Evolutionary conservation across 2,329 filamentous ascomycete genomes (phyloP).

Genomic region (Cephalotrichum gorgonifer): DNA sequence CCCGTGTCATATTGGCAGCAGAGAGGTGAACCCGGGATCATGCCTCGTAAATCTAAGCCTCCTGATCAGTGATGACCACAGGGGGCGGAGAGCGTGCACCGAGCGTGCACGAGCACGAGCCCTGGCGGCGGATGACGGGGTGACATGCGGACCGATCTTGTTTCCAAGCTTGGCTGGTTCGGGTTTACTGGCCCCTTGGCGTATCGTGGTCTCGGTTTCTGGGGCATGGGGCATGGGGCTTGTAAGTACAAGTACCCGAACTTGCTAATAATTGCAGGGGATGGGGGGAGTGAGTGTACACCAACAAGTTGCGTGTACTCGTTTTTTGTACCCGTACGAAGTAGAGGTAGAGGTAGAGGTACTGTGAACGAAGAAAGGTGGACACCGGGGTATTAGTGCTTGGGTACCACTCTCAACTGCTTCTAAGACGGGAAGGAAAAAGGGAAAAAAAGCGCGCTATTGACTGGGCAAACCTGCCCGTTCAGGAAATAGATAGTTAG

Average conservation of each 20-base stretch:
- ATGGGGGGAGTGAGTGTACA: background rate
- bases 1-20: conserved; percentile 3
- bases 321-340: too few relatives aligned
- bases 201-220: background rate
- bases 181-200: background rate
- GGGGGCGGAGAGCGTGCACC: background rate
- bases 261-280: too few relatives aligned
- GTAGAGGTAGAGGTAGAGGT: too few relatives aligned
- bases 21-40: background rate
- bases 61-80: background rate
- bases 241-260: too few relatives aligned
- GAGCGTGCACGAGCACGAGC: conserved; percentile 2
- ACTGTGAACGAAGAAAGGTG: too few relatives aligned
- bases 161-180: background rate
- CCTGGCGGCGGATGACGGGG: background rate
- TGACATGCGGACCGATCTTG: conserved; percentile 1
- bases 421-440: background rate
- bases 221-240: background rate
- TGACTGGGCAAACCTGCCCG: background rate
- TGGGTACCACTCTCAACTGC: background rate
- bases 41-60: conserved; percentile 3
- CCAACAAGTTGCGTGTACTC: too few relatives aligned
- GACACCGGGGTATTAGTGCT: too few relatives aligned
- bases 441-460: background rate
- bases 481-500: background rate